Evolutionary conservation across 169 alveolate species (phyloP), one percentile per base, ranked within the genome.

Genomic region (Eimeria nieschulzi): DNA sequence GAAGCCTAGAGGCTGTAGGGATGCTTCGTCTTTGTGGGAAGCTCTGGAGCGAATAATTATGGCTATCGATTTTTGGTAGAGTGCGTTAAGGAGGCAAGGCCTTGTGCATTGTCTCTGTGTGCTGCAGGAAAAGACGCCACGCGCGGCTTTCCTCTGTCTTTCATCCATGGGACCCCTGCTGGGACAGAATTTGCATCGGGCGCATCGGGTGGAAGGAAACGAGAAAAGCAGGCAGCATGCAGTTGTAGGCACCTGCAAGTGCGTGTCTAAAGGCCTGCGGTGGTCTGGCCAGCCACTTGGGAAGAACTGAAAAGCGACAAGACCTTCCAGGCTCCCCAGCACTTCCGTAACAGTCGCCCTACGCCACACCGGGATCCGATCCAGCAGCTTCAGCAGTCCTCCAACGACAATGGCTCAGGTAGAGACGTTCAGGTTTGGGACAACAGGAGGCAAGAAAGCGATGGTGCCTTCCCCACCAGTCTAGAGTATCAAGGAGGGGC

Each of bases 181-280:
- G 46, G 46, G 46, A 33, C 46, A 33, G 46, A 33, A 33, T 1
- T 0, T 33, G 46, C 46, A 33, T 33, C 46, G 46, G 46, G 46
- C 46, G 46, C 46, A 33, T 33, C 46, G 0, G 46, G 46, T 3
- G 3, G 3, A 33, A 33, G 46, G 46, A 33, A 33, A 33, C 46
- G 46, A 33, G 3, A 33, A 33, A 3, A 0, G 46, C 46, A 33
- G 46, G 46, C 46, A 33, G 46, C 3, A 3, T 33, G 46, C 46
- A 33, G 46, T 33, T 33, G 46, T 33, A 33, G 46, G 46, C 46
- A 80, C 88, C 78, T 80, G 88, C 0, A 80, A 53, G 76, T 80
- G 88, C 7, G 88, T 61, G 61, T 80, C 88, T 55, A 80, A 13
- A 7, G 88, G 88, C 56, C 78, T 64, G 25, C 88, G 46, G 55